Percentiles rank a stretch among this genome's conserved stretches.
These are phyloP conservation scores for Penstemon newberryi DNA, from an alignment of 257 asterid genomes.

Conservation along the genomic window DNA sequence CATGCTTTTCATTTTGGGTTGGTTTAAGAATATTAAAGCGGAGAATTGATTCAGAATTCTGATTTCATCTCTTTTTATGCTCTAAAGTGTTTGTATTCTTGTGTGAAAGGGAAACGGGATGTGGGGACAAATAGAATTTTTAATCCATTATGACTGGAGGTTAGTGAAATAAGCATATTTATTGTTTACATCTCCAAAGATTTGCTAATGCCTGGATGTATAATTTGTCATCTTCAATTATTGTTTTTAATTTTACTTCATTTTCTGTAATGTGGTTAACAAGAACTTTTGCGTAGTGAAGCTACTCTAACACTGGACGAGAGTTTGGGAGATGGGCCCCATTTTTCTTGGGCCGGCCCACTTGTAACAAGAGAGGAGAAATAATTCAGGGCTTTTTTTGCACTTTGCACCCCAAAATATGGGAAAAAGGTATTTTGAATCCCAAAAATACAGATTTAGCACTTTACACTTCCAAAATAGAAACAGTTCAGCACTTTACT, in stretches of 20 bases:
- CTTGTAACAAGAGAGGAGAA: conserved; percentile 35
- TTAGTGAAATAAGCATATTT: conserved; percentile 20
- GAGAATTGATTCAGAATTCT: conserved; percentile 12
- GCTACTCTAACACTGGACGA: conserved; percentile 7
- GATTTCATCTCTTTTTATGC: conserved; percentile 38
- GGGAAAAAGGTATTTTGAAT: too few species aligned
- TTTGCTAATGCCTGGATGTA: conserved; percentile 24
- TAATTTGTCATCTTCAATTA: conserved; percentile 27
- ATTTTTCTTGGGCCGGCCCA: conserved; percentile 54
- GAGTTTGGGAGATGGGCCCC: conserved; percentile 37
- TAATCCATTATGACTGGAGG: conserved; percentile 31
- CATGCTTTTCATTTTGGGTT: not conserved
- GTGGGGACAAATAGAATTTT: conserved; percentile 26
- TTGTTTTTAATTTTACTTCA: not conserved
- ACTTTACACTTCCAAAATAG: too few species aligned
- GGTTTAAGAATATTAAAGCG: conserved; percentile 29
- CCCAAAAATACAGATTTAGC: too few species aligned
- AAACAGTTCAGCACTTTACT: too few species aligned
- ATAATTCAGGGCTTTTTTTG: not conserved
- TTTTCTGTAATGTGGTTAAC: not conserved
- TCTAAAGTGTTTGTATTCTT: conserved; percentile 25
- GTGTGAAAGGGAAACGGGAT: conserved; percentile 16
- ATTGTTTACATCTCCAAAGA: not conserved
- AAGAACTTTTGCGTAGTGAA: conserved; percentile 6
- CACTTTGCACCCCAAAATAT: too few species aligned